A percentile compares a stretch with the other conserved stretches of the same genome.
Evolutionary conservation across 495 filamentous ascomycete species (phyloP).

Genomic region (Podospora sp.): DNA sequence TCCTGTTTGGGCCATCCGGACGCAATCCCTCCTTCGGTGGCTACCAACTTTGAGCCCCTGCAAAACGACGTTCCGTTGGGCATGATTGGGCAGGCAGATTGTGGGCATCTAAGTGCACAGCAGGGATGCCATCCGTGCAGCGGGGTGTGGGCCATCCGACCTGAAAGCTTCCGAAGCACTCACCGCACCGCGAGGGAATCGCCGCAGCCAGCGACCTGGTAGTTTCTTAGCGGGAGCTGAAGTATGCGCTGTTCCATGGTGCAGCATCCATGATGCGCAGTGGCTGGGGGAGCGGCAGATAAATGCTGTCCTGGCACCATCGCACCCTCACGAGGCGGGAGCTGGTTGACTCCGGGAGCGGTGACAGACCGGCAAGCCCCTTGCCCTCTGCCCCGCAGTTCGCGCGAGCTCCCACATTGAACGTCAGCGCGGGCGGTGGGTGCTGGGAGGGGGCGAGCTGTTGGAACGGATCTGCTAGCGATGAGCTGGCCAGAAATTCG

Average conservation of each 20-base stretch:
- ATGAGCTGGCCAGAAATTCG: neutral
- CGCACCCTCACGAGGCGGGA: neutral
- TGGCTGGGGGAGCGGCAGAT: neutral
- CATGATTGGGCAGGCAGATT: slow-evolving; percentile 29
- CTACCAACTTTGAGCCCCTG: slow-evolving; percentile 1
- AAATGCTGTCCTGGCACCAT: neutral
- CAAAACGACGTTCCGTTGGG: slow-evolving; percentile 2
- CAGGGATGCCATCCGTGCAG: slow-evolving; percentile 13
- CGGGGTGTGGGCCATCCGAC: slow-evolving; percentile 5
- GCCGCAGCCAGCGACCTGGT: neutral
- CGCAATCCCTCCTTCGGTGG: slow-evolving; percentile 12
- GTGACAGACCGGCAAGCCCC: neutral
- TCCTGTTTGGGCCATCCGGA: slow-evolving; percentile 34
- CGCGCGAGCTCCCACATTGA: neutral
- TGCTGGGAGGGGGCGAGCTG: neutral
- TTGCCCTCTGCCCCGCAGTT: neutral
- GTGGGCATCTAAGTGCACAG: neutral
- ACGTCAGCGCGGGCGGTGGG: neutral
- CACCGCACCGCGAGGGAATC: neutral
- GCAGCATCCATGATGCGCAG: neutral
- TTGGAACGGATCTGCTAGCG: neutral
- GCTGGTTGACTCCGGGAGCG: neutral
- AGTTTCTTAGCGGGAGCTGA: neutral
- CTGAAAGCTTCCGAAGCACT: neutral
- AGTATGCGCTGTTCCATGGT: neutral